Evolutionary conservation across 352 stramenopile species (phyloP), one percentile per base, ranked within the genome.

Genomic region (Globisporangium perplexum): DNA sequence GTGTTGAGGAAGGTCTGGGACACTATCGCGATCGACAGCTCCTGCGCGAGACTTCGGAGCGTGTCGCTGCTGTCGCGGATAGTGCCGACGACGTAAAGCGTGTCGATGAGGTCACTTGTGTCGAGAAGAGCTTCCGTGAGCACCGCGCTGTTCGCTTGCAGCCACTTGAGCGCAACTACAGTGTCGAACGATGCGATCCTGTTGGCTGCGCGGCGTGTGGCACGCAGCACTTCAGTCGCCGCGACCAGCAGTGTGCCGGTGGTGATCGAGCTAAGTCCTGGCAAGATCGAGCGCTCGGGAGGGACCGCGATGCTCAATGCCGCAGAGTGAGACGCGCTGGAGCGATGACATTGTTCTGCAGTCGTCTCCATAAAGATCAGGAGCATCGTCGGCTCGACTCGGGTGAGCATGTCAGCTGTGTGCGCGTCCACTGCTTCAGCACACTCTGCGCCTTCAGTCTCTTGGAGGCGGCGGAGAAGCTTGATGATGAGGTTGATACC

Each of bases 141-240:
- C 17, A 24, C 38, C 26, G 26, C 2, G 6, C 18, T 47, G 38
- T 55, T 55, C 10, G 10, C 36, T 4, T 23, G 24, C 23, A 55
- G 50, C 50, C 38, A 55, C 38, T 55, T 55, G 38, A 55, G 38
- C 12, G 50, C 50, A 14, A 55, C 31, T 1, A 48, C 38, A 1
- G 11, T 41, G n/a, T 48, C 38, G 24, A 55, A 48, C n/a, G 38
- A 41, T 2, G 38, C 12, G 5, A 38, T 15, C 15, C 3, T 30
- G 8, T 7, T 20, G 6, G 2, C 12, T 1, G 28, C 17, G 6
- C 7, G 3, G 4, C 45, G 12, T 1, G 26, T 14, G 0, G 6
- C 11, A 2, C 26, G 15, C 1, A 48, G 3, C 10, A 55, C 38
- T 14, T 48, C 7, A 18, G 26, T 28, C 4, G 8, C n/a, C 18